These are phyloP conservation scores for Candida quercuum DNA, from an alignment of 805 yeast genomes.

Conservation along the genomic window DNA sequence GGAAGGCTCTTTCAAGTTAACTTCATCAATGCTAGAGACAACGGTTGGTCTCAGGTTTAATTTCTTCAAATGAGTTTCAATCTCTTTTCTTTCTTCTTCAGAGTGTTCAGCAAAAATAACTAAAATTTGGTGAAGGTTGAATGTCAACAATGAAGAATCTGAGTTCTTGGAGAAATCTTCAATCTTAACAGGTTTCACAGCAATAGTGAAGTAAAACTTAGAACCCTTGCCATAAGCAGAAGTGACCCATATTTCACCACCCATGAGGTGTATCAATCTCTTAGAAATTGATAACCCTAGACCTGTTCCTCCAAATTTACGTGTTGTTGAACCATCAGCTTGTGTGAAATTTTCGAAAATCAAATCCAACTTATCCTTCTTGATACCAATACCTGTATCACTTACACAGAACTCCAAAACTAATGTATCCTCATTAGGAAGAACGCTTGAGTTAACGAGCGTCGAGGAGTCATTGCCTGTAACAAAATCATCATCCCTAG, in stretches of 20 bases:
- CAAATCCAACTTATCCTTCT: conserved; percentile 75
- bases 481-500: conserved; percentile 25
- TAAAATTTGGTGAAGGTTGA: conserved; percentile 62
- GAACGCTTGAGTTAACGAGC: conserved; percentile 1
- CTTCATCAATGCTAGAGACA: conserved; percentile 51
- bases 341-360: conserved; percentile 89
- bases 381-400: conserved; percentile 90
- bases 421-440: conserved; percentile 28
- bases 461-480: conserved; percentile 11
- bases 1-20: conserved; percentile 44
- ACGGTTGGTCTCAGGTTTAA: conserved; percentile 60
- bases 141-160: conserved; percentile 61
- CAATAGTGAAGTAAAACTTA: conserved; percentile 74
- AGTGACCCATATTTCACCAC: conserved; percentile 90
- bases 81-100: conserved; percentile 40
- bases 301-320: conserved; percentile 93
- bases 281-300: conserved; percentile 84
- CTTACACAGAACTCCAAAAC: conserved; percentile 78
- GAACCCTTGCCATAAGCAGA: conserved; percentile 79
- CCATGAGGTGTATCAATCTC: conserved; percentile 84
- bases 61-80: conserved; percentile 44
- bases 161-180: conserved; percentile 55
- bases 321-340: conserved; percentile 90
- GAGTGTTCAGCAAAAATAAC: conserved; percentile 67
- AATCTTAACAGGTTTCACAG: conserved; percentile 60